A percentile compares a stretch with the other conserved stretches of the same genome.
Evolutionary conservation across 768 basidiomycete genomes (phyloP).

Genomic region (Boletus eberwhitei): DNA sequence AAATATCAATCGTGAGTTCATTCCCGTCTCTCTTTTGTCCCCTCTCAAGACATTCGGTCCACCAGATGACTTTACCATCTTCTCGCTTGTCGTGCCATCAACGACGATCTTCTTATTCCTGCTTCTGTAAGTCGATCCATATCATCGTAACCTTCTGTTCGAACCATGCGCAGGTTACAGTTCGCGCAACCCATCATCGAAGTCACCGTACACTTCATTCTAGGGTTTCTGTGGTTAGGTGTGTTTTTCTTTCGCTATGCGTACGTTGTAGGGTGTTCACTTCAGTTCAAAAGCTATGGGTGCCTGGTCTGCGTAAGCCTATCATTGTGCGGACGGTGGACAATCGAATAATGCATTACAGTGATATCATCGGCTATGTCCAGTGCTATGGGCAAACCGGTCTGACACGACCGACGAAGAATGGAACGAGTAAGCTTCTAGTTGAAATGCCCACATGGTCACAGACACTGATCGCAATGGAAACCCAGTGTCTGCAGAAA

Average conservation of each 20-base stretch:
- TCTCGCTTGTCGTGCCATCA: conserved; percentile 61
- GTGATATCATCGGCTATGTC: conserved; percentile 64
- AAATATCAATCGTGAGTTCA: conserved; percentile 52
- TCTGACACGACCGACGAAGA: conserved; percentile 45
- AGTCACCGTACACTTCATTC: conserved; percentile 47
- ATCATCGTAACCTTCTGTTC: neutral
- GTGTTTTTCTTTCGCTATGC: conserved; percentile 20
- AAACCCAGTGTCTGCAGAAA: conserved; percentile 47
- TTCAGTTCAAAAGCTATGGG: conserved; percentile 53
- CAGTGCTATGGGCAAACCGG: conserved; percentile 56
- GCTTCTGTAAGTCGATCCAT: conserved; percentile 44
- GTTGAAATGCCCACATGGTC: neutral
- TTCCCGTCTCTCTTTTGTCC: conserved; percentile 1
- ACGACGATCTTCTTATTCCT: conserved; percentile 62
- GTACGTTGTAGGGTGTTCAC: neutral
- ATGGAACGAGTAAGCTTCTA: conserved; percentile 48
- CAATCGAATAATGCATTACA: conserved; percentile 25
- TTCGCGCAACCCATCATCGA: conserved; percentile 70
- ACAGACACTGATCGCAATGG: conserved; percentile 3
- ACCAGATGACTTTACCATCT: conserved; percentile 69
- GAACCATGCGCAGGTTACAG: conserved; percentile 46
- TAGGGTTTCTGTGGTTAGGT: conserved; percentile 71
- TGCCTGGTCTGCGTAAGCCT: conserved; percentile 66
- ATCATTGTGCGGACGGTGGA: neutral
- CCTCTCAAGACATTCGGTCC: neutral